phyloP scores from a whole-genome alignment of 306 rosid species.

The Ziziphus jujuba region DNA sequence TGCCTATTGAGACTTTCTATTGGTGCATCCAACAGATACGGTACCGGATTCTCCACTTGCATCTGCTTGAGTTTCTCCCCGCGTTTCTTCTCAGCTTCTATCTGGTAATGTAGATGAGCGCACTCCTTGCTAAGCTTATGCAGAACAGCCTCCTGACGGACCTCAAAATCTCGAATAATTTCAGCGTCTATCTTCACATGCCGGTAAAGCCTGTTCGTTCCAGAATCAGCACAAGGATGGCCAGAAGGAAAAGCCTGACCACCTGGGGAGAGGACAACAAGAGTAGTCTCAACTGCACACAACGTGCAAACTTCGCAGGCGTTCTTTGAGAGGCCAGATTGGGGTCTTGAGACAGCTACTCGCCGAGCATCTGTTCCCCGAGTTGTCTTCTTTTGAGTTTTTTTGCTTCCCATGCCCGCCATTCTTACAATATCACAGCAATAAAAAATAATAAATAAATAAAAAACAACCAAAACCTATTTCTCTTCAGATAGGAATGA shows the following conservation, averaged over 20 bases:
- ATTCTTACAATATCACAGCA: not conserved
- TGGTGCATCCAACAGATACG: not conserved
- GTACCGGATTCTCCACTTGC: not conserved
- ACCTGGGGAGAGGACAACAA: slow-evolving; percentile 46
- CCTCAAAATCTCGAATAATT: not conserved
- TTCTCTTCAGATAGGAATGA: slow-evolving; percentile 3
- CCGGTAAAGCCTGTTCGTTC: slow-evolving; percentile 9
- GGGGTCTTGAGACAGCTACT: slow-evolving; percentile 48
- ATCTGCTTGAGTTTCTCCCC: not conserved
- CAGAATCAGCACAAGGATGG: slow-evolving; percentile 31
- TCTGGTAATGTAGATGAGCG: not conserved
- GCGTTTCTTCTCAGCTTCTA: slow-evolving; percentile 20
- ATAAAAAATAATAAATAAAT: too few relatives aligned
- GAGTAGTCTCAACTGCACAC: slow-evolving; percentile 38
- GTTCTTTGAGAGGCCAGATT: slow-evolving; percentile 45
- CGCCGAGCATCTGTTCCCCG: slow-evolving; percentile 10
- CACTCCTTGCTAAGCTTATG: slow-evolving; percentile 13
- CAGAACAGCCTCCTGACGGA: slow-evolving; percentile 9
- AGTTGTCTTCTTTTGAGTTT: not conserved
- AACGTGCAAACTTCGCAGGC: slow-evolving; percentile 48
- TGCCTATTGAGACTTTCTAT: not conserved
- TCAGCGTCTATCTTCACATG: not conserved
- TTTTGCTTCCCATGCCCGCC: not conserved
- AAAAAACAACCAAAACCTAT: not conserved
- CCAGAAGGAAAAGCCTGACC: slow-evolving; percentile 45